Evolutionary conservation across 371 early-diverging fungal species (phyloP).

Genomic region (Capniomyces stellatus): DNA sequence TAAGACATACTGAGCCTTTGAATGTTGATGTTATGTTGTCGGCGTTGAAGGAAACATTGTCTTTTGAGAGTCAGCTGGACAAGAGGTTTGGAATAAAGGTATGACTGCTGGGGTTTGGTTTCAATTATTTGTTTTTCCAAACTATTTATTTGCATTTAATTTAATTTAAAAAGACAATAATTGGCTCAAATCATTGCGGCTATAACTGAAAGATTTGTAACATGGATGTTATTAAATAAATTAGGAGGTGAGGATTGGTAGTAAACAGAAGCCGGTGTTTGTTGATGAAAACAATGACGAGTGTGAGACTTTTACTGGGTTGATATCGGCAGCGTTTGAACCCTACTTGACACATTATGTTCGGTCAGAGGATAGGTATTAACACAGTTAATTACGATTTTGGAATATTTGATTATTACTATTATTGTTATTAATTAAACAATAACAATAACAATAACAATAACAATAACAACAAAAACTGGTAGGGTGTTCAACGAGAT

Average conservation of each 20-base stretch:
- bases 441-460: no score
- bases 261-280: not conserved
- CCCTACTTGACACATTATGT: constrained; percentile 68
- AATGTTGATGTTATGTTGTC: constrained; percentile 52
- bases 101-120: no score
- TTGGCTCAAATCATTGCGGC: no score
- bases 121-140: no score
- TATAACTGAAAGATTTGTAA: no score
- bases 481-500: constrained; percentile 11
- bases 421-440: no score
- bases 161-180: no score
- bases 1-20: constrained; percentile 28
- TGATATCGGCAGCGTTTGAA: constrained; percentile 71
- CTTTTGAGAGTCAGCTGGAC: constrained; percentile 70
- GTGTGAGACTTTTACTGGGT: constrained; percentile 32
- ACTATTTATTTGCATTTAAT: no score
- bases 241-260: constrained; percentile 10
- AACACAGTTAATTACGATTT: no score
- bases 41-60: constrained; percentile 61
- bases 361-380: constrained; percentile 64
- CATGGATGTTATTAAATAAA: no score
- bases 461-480: no score
- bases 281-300: constrained; percentile 16
- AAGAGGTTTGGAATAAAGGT: constrained; percentile 34
- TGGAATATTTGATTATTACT: no score